Evolutionary conservation across 73 alveolate genomes (phyloP).

Genomic region (Tetrahymena borealis): DNA sequence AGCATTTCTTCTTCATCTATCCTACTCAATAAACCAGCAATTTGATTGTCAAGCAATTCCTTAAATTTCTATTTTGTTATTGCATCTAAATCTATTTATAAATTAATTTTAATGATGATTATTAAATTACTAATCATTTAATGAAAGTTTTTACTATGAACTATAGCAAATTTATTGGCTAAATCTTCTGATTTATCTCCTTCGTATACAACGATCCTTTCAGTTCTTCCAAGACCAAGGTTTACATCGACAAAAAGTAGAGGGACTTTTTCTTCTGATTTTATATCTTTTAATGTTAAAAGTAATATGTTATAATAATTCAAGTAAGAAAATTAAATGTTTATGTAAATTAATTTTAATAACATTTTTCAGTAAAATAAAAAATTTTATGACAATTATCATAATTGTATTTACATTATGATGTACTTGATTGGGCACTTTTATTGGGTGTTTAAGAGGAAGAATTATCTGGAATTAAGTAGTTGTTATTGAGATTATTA

Average conservation of each 20-base stretch:
- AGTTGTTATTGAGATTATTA: background rate
- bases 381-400: too few species aligned
- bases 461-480: background rate
- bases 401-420: background rate
- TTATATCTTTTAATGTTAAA: background rate
- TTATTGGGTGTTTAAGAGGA: background rate
- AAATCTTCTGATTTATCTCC: conserved; percentile 82
- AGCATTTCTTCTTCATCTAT: conserved; percentile 58
- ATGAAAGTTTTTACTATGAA: conserved; percentile 43
- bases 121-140: background rate
- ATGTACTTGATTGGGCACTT: background rate
- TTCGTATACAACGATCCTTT: conserved; percentile 82
- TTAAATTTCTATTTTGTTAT: conserved; percentile 52
- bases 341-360: too few species aligned
- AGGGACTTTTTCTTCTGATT: conserved; percentile 43
- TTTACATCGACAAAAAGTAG: conserved; percentile 82
- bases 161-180: conserved; percentile 77
- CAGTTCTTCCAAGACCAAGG: conserved; percentile 84
- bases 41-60: conserved; percentile 50
- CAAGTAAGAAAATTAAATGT: too few species aligned
- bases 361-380: too few species aligned
- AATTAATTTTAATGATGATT: background rate
- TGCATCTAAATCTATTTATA: conserved; percentile 46
- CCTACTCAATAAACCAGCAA: conserved; percentile 56
- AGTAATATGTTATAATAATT: too few species aligned